A percentile compares a stretch with the other conserved stretches of the same genome.
Conservation (phyloP, 106 monocot species). For the Iris macrosiphon region DNA sequence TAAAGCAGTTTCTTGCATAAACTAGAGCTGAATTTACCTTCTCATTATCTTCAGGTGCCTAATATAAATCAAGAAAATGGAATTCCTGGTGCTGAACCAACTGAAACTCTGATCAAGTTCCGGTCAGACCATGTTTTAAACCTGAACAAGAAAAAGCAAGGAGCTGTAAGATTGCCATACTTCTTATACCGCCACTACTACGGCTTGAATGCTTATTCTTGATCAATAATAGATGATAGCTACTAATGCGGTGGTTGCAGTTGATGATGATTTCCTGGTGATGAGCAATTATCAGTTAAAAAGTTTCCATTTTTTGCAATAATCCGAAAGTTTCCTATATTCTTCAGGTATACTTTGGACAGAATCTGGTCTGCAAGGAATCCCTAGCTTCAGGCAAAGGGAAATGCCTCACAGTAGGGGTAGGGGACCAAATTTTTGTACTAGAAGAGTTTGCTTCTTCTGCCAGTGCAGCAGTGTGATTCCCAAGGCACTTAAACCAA, state of each 20-base stretch:
- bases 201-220: not conserved
- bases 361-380: conserved; percentile 73
- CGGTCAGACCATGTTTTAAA: conserved; percentile 57
- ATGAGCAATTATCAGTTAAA: not conserved
- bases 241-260: not conserved
- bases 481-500: not conserved
- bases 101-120: conserved; percentile 60
- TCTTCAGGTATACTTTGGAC: conserved; percentile 70
- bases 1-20: no score
- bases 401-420: conserved; percentile 31
- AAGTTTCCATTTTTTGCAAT: not conserved
- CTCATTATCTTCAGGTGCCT: conserved; percentile 43
- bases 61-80: conserved; percentile 83
- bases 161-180: conserved; percentile 53
- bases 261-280: not conserved
- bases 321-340: not conserved
- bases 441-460: conserved; percentile 40
- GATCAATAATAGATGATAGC: no score
- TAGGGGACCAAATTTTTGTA: conserved; percentile 74
- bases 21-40: not conserved
- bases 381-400: conserved; percentile 21
- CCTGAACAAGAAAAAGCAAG: conserved; percentile 37
- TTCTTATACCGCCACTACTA: not conserved
- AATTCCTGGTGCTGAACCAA: conserved; percentile 51
- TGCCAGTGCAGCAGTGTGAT: conserved; percentile 43